Conservation (phyloP, 2,329 filamentous ascomycete species). For the Aphanoascus verrucosus region DNA sequence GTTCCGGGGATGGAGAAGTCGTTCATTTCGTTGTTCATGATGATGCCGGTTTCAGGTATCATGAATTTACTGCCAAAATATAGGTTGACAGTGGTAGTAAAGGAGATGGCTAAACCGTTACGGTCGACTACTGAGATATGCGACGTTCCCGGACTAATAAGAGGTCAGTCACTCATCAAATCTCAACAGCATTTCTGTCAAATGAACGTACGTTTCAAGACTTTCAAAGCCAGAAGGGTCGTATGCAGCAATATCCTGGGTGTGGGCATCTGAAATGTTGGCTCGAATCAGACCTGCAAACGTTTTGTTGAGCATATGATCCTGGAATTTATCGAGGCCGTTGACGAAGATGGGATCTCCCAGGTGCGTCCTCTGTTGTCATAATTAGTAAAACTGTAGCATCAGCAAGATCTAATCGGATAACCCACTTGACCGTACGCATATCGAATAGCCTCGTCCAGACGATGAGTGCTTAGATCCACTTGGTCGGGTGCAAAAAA, state of each 20-base stretch:
- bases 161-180: background rate
- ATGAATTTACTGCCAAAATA: slow-evolving; percentile 72
- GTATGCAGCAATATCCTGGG: slow-evolving; percentile 64
- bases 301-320: slow-evolving; percentile 52
- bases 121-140: slow-evolving; percentile 55
- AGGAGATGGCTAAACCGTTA: slow-evolving; percentile 62
- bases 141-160: slow-evolving; percentile 40
- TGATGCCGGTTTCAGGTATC: slow-evolving; percentile 71
- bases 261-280: slow-evolving; percentile 61
- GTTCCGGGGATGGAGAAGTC: slow-evolving; percentile 77
- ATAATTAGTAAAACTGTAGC: background rate
- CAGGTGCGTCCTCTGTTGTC: slow-evolving; percentile 54
- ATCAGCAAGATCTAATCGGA: background rate
- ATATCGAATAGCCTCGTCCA: slow-evolving; percentile 83
- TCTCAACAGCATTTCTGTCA: background rate
- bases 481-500: slow-evolving; percentile 48
- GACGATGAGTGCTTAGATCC: slow-evolving; percentile 66
- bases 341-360: slow-evolving; percentile 70
- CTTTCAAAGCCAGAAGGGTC: slow-evolving; percentile 56
- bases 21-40: slow-evolving; percentile 57
- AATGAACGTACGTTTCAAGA: slow-evolving; percentile 44
- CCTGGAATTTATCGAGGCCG: slow-evolving; percentile 53
- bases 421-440: slow-evolving; percentile 54
- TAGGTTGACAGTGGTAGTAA: slow-evolving; percentile 81
- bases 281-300: slow-evolving; percentile 50